A percentile compares a stretch with the other conserved stretches of the same genome.
Evolutionary conservation across 2,329 filamentous ascomycete genomes (phyloP).

Genomic region (Ophiostoma fasciatum): DNA sequence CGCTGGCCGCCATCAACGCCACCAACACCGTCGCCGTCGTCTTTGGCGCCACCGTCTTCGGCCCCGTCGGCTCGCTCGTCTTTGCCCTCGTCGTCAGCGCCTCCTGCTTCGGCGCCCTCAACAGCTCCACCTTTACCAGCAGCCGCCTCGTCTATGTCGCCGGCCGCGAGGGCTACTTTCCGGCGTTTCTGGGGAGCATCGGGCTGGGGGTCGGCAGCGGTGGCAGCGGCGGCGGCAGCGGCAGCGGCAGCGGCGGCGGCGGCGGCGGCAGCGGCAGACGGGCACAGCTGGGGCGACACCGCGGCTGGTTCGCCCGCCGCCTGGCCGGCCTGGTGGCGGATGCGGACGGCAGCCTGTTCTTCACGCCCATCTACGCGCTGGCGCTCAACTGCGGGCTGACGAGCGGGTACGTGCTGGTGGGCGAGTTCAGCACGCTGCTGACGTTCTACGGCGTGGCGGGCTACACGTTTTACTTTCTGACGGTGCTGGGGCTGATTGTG

Average conservation of each 20-base stretch:
- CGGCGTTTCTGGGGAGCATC: constrained; percentile 66
- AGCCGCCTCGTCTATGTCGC: constrained; percentile 87
- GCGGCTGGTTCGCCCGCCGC: constrained; percentile 42
- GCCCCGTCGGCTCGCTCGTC: constrained; percentile 63
- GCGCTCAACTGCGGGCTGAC: constrained; percentile 65
- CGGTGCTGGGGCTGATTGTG: constrained; percentile 84
- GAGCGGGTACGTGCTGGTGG: constrained; percentile 62
- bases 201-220: constrained; percentile 39
- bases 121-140: constrained; percentile 86
- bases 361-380: constrained; percentile 88
- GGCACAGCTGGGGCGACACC: constrained; percentile 26
- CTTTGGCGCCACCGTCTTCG: constrained; percentile 84
- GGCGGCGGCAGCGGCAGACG: constrained; percentile 1
- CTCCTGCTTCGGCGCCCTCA: constrained; percentile 87
- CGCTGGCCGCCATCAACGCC: constrained; percentile 62
- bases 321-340: constrained; percentile 57
- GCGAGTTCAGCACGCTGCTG: constrained; percentile 80
- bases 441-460: constrained; percentile 97
- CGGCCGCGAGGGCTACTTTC: constrained; percentile 89
- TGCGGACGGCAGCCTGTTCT: constrained; percentile 66
- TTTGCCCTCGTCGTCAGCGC: constrained; percentile 81
- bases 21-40: constrained; percentile 93
- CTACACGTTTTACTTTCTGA: constrained; percentile 94
- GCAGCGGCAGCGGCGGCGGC: not conserved
- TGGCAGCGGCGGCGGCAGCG: not conserved